phyloP scores from a whole-genome alignment of 2,329 filamentous ascomycete genomes.

The Exophiala alcalophila region DNA sequence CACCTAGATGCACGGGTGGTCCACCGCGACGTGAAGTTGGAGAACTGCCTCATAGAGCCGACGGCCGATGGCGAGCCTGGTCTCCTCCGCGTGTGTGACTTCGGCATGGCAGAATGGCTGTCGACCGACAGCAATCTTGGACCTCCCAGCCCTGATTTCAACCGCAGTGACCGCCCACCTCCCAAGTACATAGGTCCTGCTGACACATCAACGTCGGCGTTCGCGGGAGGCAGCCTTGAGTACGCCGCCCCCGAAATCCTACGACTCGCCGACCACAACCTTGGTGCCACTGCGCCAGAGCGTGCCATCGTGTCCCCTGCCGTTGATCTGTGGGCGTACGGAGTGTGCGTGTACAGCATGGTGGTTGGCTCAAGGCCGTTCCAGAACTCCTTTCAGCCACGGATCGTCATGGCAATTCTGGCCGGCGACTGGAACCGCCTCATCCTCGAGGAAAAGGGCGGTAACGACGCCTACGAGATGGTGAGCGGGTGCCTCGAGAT shows the following conservation, averaged over 20 bases:
- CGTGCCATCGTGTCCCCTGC: slow-evolving; percentile 44
- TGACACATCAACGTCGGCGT: slow-evolving; percentile 52
- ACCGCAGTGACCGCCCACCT: slow-evolving; percentile 47
- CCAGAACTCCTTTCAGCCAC: slow-evolving; percentile 57
- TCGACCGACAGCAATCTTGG: slow-evolving; percentile 51
- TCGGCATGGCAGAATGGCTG: slow-evolving; percentile 67
- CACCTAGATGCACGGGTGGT: slow-evolving; percentile 66
- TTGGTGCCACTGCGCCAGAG: slow-evolving; percentile 4
- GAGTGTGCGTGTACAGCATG: slow-evolving; percentile 60
- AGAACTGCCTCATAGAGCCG: slow-evolving; percentile 63
- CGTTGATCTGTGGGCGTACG: slow-evolving; percentile 66
- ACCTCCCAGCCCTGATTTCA: slow-evolving; percentile 49
- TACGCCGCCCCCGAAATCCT: slow-evolving; percentile 52
- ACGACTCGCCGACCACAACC: slow-evolving; percentile 34
- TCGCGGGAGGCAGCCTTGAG: slow-evolving; percentile 58
- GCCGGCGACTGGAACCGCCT: slow-evolving; percentile 57
- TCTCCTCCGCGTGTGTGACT: slow-evolving; percentile 63
- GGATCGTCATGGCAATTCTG: slow-evolving; percentile 58
- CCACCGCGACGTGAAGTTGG: slow-evolving; percentile 66
- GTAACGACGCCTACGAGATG: slow-evolving; percentile 52
- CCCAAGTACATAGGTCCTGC: slow-evolving; percentile 53
- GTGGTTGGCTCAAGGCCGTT: slow-evolving; percentile 62
- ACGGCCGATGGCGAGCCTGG: slow-evolving; percentile 51
- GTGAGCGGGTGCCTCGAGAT: slow-evolving; percentile 59
- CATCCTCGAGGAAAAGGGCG: slow-evolving; percentile 21